Evolutionary conservation across 495 filamentous ascomycete species (phyloP).

Genomic region (Sordaria brevicollis): DNA sequence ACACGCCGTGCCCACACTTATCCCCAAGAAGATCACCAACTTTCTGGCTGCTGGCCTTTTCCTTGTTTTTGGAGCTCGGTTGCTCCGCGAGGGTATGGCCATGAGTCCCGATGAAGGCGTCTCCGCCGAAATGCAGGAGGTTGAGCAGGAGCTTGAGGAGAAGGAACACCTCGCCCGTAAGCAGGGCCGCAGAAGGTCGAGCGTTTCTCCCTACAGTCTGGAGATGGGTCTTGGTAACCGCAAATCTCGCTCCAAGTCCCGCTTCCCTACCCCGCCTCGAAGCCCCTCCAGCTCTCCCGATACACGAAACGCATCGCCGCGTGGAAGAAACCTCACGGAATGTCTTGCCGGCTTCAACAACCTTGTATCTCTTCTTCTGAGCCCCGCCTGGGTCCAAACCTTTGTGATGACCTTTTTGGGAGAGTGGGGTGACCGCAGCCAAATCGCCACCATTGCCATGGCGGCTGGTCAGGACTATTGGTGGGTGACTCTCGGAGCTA

Average conservation of each 20-base stretch:
- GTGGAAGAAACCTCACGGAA: conserved; percentile 24
- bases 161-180: conserved; percentile 66
- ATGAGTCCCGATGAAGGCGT: conserved; percentile 87
- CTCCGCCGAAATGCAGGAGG: conserved; percentile 91
- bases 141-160: conserved; percentile 89
- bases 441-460: conserved; percentile 99
- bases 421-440: conserved; percentile 95
- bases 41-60: conserved; percentile 79
- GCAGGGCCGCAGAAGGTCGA: conserved; percentile 41
- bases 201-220: conserved; percentile 51
- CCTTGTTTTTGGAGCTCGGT: conserved; percentile 74
- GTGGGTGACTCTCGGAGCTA: conserved; percentile 92
- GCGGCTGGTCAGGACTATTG: conserved; percentile 97
- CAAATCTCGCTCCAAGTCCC: conserved; percentile 49
- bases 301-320: conserved; percentile 32
- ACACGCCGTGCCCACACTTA: conserved; percentile 82
- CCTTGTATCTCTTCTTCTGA: conserved; percentile 75
- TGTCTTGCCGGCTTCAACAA: conserved; percentile 61
- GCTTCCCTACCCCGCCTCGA: conserved; percentile 48
- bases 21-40: conserved; percentile 80
- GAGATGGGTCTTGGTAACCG: conserved; percentile 51
- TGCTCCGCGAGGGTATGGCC: conserved; percentile 76
- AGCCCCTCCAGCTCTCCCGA: conserved; percentile 50
- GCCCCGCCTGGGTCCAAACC: conserved; percentile 96
- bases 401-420: conserved; percentile 98